A percentile compares a stretch with the other conserved stretches of the same genome.
Conservation (phyloP, 495 filamentous ascomycete species). For the Neurospora sp. region DNA sequence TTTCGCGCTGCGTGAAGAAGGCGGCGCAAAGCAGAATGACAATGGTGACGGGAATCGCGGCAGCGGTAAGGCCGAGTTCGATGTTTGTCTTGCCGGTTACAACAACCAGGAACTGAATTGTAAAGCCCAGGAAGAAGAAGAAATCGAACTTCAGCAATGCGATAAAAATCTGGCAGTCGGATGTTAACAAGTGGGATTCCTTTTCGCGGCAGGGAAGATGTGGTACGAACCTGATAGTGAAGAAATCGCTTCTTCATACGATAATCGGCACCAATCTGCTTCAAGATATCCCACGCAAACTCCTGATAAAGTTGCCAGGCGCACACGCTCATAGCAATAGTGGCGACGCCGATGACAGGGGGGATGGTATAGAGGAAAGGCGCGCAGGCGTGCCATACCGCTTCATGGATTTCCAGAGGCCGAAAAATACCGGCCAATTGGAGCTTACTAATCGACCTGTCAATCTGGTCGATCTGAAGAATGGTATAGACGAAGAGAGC, state of each 20-base stretch:
- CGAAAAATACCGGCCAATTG: slow-evolving; percentile 16
- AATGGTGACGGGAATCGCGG: slow-evolving; percentile 84
- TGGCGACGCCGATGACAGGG: slow-evolving; percentile 67
- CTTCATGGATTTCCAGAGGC: slow-evolving; percentile 22
- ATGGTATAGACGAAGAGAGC: slow-evolving; percentile 85
- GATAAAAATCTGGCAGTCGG: slow-evolving; percentile 73
- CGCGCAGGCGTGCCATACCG: slow-evolving; percentile 56
- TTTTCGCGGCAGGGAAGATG: background rate
- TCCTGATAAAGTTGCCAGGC: slow-evolving; percentile 96
- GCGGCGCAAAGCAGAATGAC: slow-evolving; percentile 75
- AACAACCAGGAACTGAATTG: slow-evolving; percentile 91
- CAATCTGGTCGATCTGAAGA: slow-evolving; percentile 83
- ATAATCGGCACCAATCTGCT: slow-evolving; percentile 95
- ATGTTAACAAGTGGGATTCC: slow-evolving; percentile 17
- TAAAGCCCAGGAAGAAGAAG: slow-evolving; percentile 99
- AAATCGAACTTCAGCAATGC: slow-evolving; percentile 97
- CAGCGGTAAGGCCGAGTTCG: slow-evolving; percentile 80
- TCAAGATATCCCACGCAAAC: slow-evolving; percentile 98
- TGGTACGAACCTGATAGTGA: slow-evolving; percentile 71
- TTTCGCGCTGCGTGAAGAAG: slow-evolving; percentile 74
- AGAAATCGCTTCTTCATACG: slow-evolving; percentile 94
- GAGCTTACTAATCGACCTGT: slow-evolving; percentile 52
- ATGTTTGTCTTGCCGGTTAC: slow-evolving; percentile 55
- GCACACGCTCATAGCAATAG: slow-evolving; percentile 58
- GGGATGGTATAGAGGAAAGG: slow-evolving; percentile 81